Conservation (phyloP, 345 rosid species). For the Rubroshorea leprosula region DNA sequence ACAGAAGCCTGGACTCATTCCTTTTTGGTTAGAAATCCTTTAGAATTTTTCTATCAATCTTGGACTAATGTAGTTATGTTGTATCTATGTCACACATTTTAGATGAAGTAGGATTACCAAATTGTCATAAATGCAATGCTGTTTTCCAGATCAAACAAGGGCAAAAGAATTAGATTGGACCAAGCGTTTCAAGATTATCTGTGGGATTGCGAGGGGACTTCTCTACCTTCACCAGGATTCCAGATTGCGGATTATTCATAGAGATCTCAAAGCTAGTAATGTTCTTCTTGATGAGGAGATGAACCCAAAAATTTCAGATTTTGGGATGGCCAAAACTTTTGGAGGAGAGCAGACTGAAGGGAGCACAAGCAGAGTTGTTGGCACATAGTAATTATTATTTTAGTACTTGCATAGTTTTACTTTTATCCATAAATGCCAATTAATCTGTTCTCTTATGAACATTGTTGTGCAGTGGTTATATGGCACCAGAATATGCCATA, state of each 20-base stretch:
- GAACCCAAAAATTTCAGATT: conserved; percentile 15
- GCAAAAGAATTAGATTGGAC: neutral
- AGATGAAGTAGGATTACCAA: neutral
- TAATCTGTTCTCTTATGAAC: neutral
- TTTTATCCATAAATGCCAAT: neutral
- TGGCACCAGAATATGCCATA: conserved; percentile 49
- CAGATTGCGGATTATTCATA: conserved; percentile 13
- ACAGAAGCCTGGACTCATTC: conserved; percentile 25
- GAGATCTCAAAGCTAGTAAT: conserved; percentile 18
- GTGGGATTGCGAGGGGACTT: conserved; percentile 13
- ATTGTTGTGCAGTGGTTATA: conserved; percentile 31
- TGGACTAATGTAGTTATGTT: too few relatives aligned
- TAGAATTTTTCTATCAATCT: too few relatives aligned
- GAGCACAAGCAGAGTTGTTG: conserved; percentile 15
- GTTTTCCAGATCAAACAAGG: conserved; percentile 2
- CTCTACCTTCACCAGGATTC: conserved; percentile 19
- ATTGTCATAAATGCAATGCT: neutral
- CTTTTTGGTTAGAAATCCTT: too few relatives aligned
- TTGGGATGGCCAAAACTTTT: conserved; percentile 14
- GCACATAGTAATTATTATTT: conserved; percentile 9
- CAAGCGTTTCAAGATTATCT: conserved; percentile 5
- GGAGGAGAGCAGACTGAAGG: conserved; percentile 17
- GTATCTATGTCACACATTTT: neutral
- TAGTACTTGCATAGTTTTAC: neutral
- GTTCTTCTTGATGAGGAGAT: conserved; percentile 13